Evolutionary conservation across 257 asterid genomes (phyloP).

Genomic region (Solanum chiquidenum): DNA sequence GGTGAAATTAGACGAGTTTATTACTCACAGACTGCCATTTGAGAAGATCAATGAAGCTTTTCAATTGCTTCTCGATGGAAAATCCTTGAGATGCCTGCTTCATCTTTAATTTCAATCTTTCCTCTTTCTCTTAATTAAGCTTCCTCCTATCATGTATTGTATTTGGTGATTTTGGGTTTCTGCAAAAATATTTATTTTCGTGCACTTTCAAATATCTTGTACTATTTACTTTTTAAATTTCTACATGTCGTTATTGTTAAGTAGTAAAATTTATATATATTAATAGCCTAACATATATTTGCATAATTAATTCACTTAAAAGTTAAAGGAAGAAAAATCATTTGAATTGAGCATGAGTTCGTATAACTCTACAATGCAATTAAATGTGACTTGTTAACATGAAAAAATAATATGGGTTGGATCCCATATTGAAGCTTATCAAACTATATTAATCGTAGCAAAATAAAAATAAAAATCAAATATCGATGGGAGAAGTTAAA

Average conservation of each 20-base stretch:
- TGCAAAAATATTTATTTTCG: background rate
- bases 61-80: conserved; percentile 59
- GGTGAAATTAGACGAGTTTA: conserved; percentile 79
- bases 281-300: too few species aligned
- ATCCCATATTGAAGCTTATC: too few species aligned
- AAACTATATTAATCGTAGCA: too few species aligned
- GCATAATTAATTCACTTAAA: background rate
- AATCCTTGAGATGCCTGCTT: conserved; percentile 76
- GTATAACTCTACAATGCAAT: background rate
- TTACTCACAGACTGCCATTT: conserved; percentile 72
- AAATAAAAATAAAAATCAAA: too few species aligned
- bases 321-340: background rate
- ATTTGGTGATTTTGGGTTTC: background rate
- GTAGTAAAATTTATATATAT: background rate
- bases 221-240: background rate
- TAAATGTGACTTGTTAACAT: background rate
- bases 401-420: background rate
- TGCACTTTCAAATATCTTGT: background rate
- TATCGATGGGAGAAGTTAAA: too few species aligned
- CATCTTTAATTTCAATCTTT: background rate
- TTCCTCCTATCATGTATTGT: background rate
- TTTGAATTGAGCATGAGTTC: background rate
- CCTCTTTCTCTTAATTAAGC: too few species aligned
- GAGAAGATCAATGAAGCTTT: conserved; percentile 60
- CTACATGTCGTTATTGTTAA: background rate